Percentiles rank a stretch among this genome's conserved stretches.
phyloP scores from a whole-genome alignment of 768 basidiomycete genomes.

The Paxillus rubicundulus region DNA sequence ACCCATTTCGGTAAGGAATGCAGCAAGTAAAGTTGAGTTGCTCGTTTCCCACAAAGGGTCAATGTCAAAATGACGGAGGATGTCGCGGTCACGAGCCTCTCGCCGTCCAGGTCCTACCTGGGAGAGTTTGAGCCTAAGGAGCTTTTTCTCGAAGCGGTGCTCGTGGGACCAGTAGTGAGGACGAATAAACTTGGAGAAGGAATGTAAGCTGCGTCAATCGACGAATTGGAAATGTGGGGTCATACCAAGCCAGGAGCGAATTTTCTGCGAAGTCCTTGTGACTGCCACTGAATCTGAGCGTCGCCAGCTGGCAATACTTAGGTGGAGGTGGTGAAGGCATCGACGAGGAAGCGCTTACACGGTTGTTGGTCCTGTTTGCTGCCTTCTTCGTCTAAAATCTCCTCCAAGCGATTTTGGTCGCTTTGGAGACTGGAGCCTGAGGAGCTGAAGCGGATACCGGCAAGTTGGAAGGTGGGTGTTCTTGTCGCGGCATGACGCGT shows the following conservation, averaged over 20 bases:
- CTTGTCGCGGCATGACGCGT: constrained; percentile 2
- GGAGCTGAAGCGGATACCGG: constrained; percentile 1
- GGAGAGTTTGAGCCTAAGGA: constrained; percentile 28
- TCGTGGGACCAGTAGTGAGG: constrained; percentile 44
- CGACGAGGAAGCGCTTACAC: not conserved
- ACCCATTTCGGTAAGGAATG: constrained; percentile 71
- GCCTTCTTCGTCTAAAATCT: constrained; percentile 26
- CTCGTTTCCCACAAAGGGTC: constrained; percentile 70
- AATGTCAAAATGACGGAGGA: constrained; percentile 67
- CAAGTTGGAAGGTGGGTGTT: not conserved
- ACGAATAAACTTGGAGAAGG: constrained; percentile 40
- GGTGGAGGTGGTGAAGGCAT: not conserved
- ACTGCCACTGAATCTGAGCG: constrained; percentile 16
- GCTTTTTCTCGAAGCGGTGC: constrained; percentile 31
- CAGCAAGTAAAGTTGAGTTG: constrained; percentile 56
- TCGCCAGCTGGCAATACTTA: constrained; percentile 11
- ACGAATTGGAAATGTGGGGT: no score
- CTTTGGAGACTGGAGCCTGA: constrained; percentile 18
- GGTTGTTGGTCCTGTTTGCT: constrained; percentile 1
- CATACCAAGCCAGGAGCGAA: constrained; percentile 25
- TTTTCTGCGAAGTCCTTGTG: constrained; percentile 26
- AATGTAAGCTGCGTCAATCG: not conserved
- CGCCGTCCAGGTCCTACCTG: constrained; percentile 55
- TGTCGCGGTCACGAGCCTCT: constrained; percentile 56
- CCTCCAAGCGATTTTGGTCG: constrained; percentile 22